Conservation (phyloP, 2,329 filamentous ascomycete genomes). For the Scortechinia acanthostroma region DNA sequence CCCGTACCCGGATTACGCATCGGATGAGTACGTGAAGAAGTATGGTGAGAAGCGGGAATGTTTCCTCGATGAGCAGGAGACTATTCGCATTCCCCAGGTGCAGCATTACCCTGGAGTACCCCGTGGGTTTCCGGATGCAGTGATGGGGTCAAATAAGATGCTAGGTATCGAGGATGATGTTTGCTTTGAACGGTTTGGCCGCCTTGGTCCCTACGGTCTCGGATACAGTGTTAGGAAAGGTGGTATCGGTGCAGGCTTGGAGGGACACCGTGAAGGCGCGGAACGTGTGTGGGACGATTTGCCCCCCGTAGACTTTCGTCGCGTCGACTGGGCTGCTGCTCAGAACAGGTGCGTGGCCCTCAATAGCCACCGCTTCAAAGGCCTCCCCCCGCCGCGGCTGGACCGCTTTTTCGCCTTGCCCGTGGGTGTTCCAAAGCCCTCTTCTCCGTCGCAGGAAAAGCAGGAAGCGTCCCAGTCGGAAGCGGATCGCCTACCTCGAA, state of each 20-base stretch:
- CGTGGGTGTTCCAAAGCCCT: neutral
- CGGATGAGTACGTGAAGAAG: slow-evolving; percentile 31
- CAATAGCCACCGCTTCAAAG: slow-evolving; percentile 41
- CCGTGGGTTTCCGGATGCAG: slow-evolving; percentile 54
- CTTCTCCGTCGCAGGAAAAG: too few species aligned
- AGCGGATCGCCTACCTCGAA: slow-evolving; percentile 27
- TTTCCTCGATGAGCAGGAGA: slow-evolving; percentile 39
- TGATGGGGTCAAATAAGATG: slow-evolving; percentile 56
- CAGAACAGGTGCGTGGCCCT: slow-evolving; percentile 26
- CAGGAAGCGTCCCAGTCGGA: slow-evolving; percentile 2
- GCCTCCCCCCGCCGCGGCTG: neutral
- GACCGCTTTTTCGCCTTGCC: neutral
- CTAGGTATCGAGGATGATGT: slow-evolving; percentile 53
- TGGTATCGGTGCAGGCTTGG: slow-evolving; percentile 52
- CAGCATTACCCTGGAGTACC: slow-evolving; percentile 53
- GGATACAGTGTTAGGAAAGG: slow-evolving; percentile 59
- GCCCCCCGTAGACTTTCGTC: slow-evolving; percentile 23
- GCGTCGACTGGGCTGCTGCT: slow-evolving; percentile 20
- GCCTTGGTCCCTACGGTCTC: slow-evolving; percentile 61
- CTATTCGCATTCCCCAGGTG: slow-evolving; percentile 38
- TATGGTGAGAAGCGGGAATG: slow-evolving; percentile 34
- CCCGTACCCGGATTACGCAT: slow-evolving; percentile 46
- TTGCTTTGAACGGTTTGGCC: slow-evolving; percentile 67
- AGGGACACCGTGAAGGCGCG: slow-evolving; percentile 52
- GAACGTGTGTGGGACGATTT: slow-evolving; percentile 29